A percentile compares a stretch with the other conserved stretches of the same genome.
phyloP scores from a whole-genome alignment of 257 asterid species.

The Nemophila menziesii region DNA sequence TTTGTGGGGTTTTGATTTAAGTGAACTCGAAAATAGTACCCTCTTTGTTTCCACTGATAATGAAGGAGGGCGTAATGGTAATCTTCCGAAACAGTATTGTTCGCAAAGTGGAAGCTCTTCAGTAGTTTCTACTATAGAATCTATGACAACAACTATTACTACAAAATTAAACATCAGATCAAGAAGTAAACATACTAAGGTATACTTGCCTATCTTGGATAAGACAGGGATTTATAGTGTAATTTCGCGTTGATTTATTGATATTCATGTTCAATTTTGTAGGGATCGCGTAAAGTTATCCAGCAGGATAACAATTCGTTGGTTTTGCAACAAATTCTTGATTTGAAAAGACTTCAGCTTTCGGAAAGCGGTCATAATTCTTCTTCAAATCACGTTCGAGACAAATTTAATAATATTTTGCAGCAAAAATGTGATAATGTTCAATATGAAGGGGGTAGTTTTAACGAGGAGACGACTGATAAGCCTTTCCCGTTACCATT shows the following conservation, averaged over 20 bases:
- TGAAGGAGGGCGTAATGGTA: constrained; percentile 5
- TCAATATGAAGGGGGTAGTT: constrained; percentile 19
- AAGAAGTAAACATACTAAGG: constrained; percentile 24
- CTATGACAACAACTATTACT: constrained; percentile 6
- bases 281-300: constrained; percentile 5
- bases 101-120: constrained; percentile 11
- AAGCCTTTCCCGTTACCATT: constrained; percentile 32
- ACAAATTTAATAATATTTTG: constrained; percentile 2
- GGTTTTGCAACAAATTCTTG: constrained; percentile 56
- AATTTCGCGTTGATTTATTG: neutral
- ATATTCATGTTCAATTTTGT: neutral
- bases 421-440: constrained; percentile 19
- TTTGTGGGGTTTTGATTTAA: constrained; percentile 52
- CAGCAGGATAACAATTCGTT: constrained; percentile 16
- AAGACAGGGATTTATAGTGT: no score
- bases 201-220: constrained; percentile 3
- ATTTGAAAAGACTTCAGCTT: constrained; percentile 48
- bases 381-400: constrained; percentile 20
- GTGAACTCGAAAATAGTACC: constrained; percentile 15
- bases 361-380: constrained; percentile 22
- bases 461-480: constrained; percentile 17
- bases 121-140: constrained; percentile 9
- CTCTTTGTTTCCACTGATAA: constrained; percentile 10
- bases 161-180: constrained; percentile 24
- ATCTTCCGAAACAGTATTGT: constrained; percentile 8